Evolutionary conservation across 805 yeast genomes (phyloP).

Genomic region (Ogataea methanolica): DNA sequence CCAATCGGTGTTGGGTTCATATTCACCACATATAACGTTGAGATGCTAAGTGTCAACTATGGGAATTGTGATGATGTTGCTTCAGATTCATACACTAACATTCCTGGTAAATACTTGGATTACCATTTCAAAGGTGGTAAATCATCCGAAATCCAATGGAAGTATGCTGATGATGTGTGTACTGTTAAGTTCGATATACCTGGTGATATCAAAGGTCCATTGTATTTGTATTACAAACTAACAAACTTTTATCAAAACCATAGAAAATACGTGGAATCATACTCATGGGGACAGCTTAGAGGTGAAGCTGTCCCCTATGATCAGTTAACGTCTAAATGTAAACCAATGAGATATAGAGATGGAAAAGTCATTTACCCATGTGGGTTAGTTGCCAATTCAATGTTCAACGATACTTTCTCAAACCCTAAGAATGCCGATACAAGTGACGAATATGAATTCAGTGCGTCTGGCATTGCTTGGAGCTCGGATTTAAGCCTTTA

Average conservation of each 20-base stretch:
- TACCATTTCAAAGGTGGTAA: conserved; percentile 55
- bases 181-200: conserved; percentile 70
- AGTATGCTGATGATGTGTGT: conserved; percentile 47
- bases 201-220: conserved; percentile 59
- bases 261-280: conserved; percentile 85
- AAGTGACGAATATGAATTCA: conserved; percentile 37
- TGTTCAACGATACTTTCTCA: conserved; percentile 82
- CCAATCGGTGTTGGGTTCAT: conserved; percentile 88
- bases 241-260: conserved; percentile 95
- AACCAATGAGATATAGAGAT: conserved; percentile 41
- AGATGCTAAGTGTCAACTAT: conserved; percentile 71
- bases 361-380: conserved; percentile 71
- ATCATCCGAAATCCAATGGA: conserved; percentile 50
- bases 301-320: conserved; percentile 62
- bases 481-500: conserved; percentile 65
- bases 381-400: conserved; percentile 89
- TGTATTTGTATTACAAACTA: conserved; percentile 76
- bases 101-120: conserved; percentile 56
- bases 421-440: conserved; percentile 34
- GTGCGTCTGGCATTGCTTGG: conserved; percentile 78
- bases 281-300: conserved; percentile 72
- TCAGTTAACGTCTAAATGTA: conserved; percentile 48
- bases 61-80: conserved; percentile 54
- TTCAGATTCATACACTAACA: conserved; percentile 34
- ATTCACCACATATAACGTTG: conserved; percentile 73